These are phyloP conservation scores for Xylaria sp. DNA, from an alignment of 2,329 filamentous ascomycete species.

Conservation along the genomic window DNA sequence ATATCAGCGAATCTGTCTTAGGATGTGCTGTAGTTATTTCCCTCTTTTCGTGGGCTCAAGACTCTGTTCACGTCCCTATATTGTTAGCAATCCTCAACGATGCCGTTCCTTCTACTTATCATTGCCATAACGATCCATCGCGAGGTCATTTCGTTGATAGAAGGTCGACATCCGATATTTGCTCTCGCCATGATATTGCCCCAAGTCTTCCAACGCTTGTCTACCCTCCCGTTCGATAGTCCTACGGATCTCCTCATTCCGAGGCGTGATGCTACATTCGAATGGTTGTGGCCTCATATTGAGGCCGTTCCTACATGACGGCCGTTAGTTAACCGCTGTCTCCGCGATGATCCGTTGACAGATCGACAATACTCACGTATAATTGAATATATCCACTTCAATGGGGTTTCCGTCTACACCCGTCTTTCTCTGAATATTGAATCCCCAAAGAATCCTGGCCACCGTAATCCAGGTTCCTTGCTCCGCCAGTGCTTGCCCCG, in stretches of 20 bases:
- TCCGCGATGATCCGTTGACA: neutral
- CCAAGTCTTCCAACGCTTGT: conserved; percentile 63
- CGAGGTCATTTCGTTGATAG: conserved; percentile 54
- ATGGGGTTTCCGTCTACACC: conserved; percentile 57
- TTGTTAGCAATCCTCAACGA: neutral
- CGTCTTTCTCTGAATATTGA: conserved; percentile 58
- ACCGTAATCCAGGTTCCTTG: conserved; percentile 70
- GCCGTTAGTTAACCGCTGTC: conserved; percentile 15
- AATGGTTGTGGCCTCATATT: conserved; percentile 70
- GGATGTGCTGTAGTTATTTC: neutral
- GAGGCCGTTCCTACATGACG: conserved; percentile 60
- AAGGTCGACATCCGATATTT: conserved; percentile 67
- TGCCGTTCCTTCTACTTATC: conserved; percentile 10
- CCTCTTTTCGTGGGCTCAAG: neutral
- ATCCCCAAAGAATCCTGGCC: conserved; percentile 67
- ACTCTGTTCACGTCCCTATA: too few species aligned
- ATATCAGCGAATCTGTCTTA: neutral
- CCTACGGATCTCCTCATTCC: conserved; percentile 59
- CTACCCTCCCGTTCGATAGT: conserved; percentile 65
- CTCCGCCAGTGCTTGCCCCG: conserved; percentile 66
- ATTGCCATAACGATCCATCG: conserved; percentile 49
- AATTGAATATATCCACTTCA: conserved; percentile 67
- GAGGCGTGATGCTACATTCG: conserved; percentile 63
- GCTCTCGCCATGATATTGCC: conserved; percentile 66
- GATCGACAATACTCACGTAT: conserved; percentile 57